Conservation (phyloP, 2,329 filamentous ascomycete species). For the Penicillium sp. region DNA sequence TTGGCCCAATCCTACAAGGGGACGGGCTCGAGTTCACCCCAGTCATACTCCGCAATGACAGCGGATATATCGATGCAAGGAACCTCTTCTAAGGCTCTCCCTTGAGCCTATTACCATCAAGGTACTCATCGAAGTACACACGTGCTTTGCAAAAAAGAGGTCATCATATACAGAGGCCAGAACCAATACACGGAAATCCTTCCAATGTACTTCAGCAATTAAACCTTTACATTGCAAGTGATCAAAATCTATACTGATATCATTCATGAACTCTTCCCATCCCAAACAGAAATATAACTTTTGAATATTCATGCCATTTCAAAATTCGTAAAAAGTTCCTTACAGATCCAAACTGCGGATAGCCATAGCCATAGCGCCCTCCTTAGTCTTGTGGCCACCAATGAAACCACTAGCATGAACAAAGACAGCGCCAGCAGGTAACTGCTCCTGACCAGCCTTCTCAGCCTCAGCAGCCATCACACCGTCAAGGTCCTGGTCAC, state of each 20-base stretch:
- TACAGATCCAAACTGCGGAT: constrained; percentile 40
- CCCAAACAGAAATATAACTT: constrained; percentile 6
- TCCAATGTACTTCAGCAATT: too few species aligned
- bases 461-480: constrained; percentile 47
- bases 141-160: too few species aligned
- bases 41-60: too few species aligned
- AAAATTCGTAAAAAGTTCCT: neutral
- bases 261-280: neutral
- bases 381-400: constrained; percentile 89
- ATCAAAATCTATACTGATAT: constrained; percentile 1
- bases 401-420: constrained; percentile 96
- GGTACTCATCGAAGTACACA: too few species aligned
- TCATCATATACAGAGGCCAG: too few species aligned
- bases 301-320: constrained; percentile 1
- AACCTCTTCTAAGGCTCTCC: too few species aligned
- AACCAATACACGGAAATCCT: too few species aligned
- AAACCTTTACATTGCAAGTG: too few species aligned
- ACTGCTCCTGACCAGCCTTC: constrained; percentile 41
- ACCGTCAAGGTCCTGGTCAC: constrained; percentile 81
- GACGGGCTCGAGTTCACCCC: too few species aligned
- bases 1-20: too few species aligned
- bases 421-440: constrained; percentile 72
- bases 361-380: constrained; percentile 86
- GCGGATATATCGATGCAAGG: too few species aligned
- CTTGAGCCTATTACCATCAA: too few species aligned